These are phyloP conservation scores for Trichomonas vaginalis DNA, from an alignment of 208 protist genomes.

Conservation along the genomic window DNA sequence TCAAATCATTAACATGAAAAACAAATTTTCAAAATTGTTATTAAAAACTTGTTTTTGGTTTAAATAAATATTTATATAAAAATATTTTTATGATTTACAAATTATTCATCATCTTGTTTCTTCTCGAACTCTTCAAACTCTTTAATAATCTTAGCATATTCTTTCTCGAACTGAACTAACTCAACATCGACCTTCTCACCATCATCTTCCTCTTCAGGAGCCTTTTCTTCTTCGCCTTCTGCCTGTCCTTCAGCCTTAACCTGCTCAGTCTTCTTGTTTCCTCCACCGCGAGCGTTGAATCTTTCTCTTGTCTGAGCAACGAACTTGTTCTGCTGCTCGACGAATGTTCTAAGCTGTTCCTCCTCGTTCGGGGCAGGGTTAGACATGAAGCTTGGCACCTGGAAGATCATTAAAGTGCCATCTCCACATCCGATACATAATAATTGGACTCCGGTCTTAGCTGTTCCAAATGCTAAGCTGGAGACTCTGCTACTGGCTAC, in stretches of 20 bases:
- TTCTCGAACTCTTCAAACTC: neutral
- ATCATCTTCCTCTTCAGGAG: neutral
- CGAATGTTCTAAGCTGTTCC: neutral
- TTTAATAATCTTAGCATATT: neutral
- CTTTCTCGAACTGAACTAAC: neutral
- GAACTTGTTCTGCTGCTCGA: neutral
- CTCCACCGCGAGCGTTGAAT: neutral
- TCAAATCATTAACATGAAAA: too few species aligned
- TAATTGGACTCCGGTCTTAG: neutral
- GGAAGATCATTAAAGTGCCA: neutral
- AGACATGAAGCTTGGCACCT: neutral
- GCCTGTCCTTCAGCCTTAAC: neutral
- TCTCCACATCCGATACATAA: neutral
- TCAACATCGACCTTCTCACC: neutral
- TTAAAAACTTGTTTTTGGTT: too few species aligned
- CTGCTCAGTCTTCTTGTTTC: neutral
- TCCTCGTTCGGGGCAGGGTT: neutral
- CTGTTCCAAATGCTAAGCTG: neutral
- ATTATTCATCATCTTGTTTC: neutral
- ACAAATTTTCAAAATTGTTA: too few species aligned
- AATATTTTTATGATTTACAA: neutral
- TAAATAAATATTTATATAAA: neutral
- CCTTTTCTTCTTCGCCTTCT: neutral
- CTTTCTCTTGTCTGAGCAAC: neutral
- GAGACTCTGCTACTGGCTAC: neutral